These are phyloP conservation scores for Aspergillus sp. DNA, from an alignment of 2,329 filamentous ascomycete genomes.

Conservation along the genomic window DNA sequence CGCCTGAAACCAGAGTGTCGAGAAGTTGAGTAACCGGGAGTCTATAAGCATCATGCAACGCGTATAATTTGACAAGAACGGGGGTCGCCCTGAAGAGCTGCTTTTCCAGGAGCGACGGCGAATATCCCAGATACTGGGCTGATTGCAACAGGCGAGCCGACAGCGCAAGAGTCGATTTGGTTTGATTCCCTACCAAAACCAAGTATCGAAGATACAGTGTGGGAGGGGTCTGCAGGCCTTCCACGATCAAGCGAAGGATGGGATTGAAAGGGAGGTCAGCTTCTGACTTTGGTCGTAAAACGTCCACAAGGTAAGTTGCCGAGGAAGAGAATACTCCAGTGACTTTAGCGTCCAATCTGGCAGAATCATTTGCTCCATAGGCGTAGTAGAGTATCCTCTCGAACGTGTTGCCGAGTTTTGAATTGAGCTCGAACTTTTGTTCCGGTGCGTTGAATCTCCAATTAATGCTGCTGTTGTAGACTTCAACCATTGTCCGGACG, in stretches of 20 bases:
- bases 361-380: conserved; percentile 69
- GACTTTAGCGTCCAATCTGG: conserved; percentile 49
- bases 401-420: conserved; percentile 67
- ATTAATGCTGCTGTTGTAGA: conserved; percentile 79
- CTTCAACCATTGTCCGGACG: conserved; percentile 72
- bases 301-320: conserved; percentile 72
- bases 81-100: conserved; percentile 80
- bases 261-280: conserved; percentile 75
- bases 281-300: conserved; percentile 69
- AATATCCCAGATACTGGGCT: conserved; percentile 61
- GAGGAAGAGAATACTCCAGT: conserved; percentile 68
- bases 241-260: conserved; percentile 67
- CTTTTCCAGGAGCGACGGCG: conserved; percentile 67
- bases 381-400: conserved; percentile 69
- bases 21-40: conserved; percentile 67
- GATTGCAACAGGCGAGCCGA: conserved; percentile 69
- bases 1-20: conserved; percentile 69
- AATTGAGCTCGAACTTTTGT: conserved; percentile 68
- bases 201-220: conserved; percentile 60
- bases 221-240: conserved; percentile 59
- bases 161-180: conserved; percentile 64
- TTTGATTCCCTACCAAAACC: conserved; percentile 60
- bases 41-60: conserved; percentile 65
- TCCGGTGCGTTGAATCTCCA: conserved; percentile 76
- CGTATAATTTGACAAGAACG: conserved; percentile 73